A percentile compares a stretch with the other conserved stretches of the same genome.
Conservation (phyloP, 148 eudicot genomes). For the Amaranthus cruentus region DNA sequence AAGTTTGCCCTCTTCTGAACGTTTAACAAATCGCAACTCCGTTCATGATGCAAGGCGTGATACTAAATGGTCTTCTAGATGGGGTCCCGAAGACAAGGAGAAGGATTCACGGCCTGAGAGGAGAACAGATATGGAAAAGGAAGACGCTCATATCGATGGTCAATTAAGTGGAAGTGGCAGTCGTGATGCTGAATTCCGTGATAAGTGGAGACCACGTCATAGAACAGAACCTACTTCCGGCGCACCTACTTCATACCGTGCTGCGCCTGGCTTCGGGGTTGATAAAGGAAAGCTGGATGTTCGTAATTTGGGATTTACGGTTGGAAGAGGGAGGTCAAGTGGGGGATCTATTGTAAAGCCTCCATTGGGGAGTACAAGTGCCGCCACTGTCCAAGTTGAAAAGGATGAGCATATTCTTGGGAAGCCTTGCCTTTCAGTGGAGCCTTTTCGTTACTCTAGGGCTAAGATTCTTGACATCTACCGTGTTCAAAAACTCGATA, state of each 20-base stretch:
- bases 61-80: conserved; percentile 91
- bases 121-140: conserved; percentile 63
- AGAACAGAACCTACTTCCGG: conserved; percentile 64
- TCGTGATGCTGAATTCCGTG: conserved; percentile 79
- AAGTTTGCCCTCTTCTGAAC: conserved; percentile 55
- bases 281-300: conserved; percentile 72
- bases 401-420: conserved; percentile 52
- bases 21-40: conserved; percentile 55
- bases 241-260: conserved; percentile 62
- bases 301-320: conserved; percentile 61
- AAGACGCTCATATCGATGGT: conserved; percentile 53
- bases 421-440: conserved; percentile 35
- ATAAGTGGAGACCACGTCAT: conserved; percentile 99
- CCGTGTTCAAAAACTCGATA: conserved; percentile 54
- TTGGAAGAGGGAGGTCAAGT: conserved; percentile 79
- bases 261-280: conserved; percentile 91
- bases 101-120: conserved; percentile 72
- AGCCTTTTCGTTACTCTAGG: conserved; percentile 67
- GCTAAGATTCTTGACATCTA: conserved; percentile 90
- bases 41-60: conserved; percentile 68
- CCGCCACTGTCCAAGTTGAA: conserved; percentile 42
- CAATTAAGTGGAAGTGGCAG: conserved; percentile 43
- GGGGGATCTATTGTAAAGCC: conserved; percentile 34
- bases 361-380: conserved; percentile 45
- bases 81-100: conserved; percentile 97